Conservation (phyloP, 257 asterid species). For the Ajuga chamaepitys region DNA sequence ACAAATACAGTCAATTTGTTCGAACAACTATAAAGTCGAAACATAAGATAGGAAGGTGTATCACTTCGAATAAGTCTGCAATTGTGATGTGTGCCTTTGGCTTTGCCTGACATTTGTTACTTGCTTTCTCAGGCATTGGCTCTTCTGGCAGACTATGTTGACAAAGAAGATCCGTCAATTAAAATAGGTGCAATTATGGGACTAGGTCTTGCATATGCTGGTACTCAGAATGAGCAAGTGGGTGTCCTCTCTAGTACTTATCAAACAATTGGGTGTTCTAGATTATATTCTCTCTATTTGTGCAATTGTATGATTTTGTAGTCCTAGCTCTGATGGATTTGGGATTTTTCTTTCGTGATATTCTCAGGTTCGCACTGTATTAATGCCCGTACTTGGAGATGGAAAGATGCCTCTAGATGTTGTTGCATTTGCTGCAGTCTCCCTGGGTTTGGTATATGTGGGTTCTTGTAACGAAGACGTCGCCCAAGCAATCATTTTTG, state of each 20-base stretch:
- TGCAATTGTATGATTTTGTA: not conserved
- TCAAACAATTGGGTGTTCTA: not conserved
- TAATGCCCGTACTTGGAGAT: constrained; percentile 73
- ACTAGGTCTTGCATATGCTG: constrained; percentile 95
- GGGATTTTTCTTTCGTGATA: constrained; percentile 7
- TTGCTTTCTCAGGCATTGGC: constrained; percentile 72
- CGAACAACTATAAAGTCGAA: not conserved
- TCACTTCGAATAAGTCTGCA: not conserved
- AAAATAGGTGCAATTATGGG: constrained; percentile 99
- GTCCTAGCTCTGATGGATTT: not conserved
- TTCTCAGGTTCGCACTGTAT: constrained; percentile 52
- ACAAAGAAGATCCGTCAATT: constrained; percentile 64
- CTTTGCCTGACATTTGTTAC: constrained; percentile 7
- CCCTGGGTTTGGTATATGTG: constrained; percentile 80
- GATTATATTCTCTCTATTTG: not conserved
- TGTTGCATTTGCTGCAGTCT: constrained; percentile 80
- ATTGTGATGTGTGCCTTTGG: not conserved
- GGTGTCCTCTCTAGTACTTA: constrained; percentile 9
- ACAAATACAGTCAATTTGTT: not conserved
- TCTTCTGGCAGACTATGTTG: constrained; percentile 67
- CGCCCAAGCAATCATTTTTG: constrained; percentile 80
- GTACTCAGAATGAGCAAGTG: constrained; percentile 81
- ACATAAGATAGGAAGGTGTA: not conserved
- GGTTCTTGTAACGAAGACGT: constrained; percentile 93
- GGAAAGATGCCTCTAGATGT: constrained; percentile 75